Evolutionary conservation across 148 eudicot genomes (phyloP).

Genomic region (Talinum fruticosum): DNA sequence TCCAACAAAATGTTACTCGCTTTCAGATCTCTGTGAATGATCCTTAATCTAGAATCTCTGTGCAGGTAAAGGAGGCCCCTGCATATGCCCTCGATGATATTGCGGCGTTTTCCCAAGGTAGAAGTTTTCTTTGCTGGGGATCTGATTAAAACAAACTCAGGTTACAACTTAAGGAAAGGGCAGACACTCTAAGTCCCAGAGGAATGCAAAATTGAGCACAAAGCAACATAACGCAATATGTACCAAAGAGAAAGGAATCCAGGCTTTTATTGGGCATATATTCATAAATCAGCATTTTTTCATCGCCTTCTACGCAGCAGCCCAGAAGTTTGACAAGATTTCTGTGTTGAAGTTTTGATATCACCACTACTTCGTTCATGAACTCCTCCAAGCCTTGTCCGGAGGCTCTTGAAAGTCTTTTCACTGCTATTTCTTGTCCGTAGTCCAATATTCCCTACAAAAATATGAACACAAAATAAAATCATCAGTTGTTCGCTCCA

Average conservation of each 20-base stretch:
- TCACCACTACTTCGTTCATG: constrained; percentile 43
- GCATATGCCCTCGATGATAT: constrained; percentile 38
- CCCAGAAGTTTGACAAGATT: constrained; percentile 56
- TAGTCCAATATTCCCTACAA: constrained; percentile 29
- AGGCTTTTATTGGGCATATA: constrained; percentile 48
- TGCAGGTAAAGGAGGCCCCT: constrained; percentile 44
- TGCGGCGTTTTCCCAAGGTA: constrained; percentile 35
- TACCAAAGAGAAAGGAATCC: constrained; percentile 45
- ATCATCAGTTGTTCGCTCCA: not conserved
- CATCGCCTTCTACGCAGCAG: constrained; percentile 44
- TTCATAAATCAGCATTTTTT: constrained; percentile 48
- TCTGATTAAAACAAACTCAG: constrained; percentile 11
- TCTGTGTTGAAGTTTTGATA: constrained; percentile 54
- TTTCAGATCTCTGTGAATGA: constrained; percentile 41
- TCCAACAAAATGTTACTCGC: constrained; percentile 42
- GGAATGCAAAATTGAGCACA: not conserved
- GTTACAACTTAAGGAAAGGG: not conserved
- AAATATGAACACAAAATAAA: not conserved
- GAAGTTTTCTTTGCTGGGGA: not conserved
- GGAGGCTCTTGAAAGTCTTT: constrained; percentile 48
- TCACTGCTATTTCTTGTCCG: constrained; percentile 45
- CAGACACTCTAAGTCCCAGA: not conserved
- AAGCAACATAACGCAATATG: constrained; percentile 3
- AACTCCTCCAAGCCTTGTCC: constrained; percentile 52
- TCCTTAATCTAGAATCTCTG: constrained; percentile 37